These are phyloP conservation scores for Xylariaceae sp. DNA, from an alignment of 2,329 filamentous ascomycete genomes.

Conservation along the genomic window DNA sequence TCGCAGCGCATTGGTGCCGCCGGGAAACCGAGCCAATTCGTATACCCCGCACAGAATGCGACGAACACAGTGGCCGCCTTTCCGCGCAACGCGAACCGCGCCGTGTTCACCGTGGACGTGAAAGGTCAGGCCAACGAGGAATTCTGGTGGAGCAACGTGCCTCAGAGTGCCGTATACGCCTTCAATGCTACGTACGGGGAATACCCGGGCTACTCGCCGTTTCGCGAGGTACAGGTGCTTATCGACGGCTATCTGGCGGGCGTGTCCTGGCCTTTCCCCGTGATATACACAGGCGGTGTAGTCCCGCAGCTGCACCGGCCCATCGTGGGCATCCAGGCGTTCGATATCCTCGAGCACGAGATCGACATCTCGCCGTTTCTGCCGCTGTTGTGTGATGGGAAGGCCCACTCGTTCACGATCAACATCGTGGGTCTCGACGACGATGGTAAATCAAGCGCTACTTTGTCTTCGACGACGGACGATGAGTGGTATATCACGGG, in stretches of 20 bases:
- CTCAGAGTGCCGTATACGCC: conserved; percentile 63
- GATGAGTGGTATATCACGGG: conserved; percentile 78
- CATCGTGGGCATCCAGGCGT: conserved; percentile 78
- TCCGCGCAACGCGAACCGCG: conserved; percentile 70
- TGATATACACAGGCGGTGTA: conserved; percentile 74
- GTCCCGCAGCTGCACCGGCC: conserved; percentile 80
- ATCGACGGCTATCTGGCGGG: conserved; percentile 78
- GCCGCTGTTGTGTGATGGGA: conserved; percentile 70
- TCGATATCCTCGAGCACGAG: conserved; percentile 79
- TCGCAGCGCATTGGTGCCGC: conserved; percentile 59
- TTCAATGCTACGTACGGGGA: conserved; percentile 64
- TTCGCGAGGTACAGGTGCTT: conserved; percentile 77
- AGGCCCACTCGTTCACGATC: conserved; percentile 71
- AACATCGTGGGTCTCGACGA: conserved; percentile 70
- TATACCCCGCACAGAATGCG: conserved; percentile 67
- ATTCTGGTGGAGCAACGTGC: conserved; percentile 85
- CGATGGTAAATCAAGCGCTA: conserved; percentile 53
- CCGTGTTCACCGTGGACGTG: conserved; percentile 77
- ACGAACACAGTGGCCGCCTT: conserved; percentile 62
- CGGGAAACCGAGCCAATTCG: conserved; percentile 70
- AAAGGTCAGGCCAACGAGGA: conserved; percentile 80
- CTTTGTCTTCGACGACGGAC: conserved; percentile 62
- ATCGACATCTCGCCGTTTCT: conserved; percentile 84
- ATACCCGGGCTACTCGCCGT: conserved; percentile 73
- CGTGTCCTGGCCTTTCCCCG: conserved; percentile 80